These are phyloP conservation scores for Cytospora mali DNA, from an alignment of 2,329 filamentous ascomycete genomes.

Conservation along the genomic window DNA sequence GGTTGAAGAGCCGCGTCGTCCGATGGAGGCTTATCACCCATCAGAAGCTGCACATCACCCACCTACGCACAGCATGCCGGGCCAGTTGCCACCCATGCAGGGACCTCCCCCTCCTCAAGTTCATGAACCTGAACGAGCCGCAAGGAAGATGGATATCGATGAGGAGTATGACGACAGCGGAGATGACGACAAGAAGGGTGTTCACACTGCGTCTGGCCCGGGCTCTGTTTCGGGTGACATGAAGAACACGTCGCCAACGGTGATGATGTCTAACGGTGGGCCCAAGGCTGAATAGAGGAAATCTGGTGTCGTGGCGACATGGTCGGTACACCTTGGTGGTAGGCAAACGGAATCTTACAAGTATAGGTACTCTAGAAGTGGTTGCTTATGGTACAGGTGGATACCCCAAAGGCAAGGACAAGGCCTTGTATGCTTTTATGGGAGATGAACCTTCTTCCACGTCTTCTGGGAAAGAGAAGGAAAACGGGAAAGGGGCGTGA, in stretches of 20 bases:
- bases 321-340: neutral
- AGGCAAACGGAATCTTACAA: neutral
- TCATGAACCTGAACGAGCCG: slow-evolving; percentile 79
- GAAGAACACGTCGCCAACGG: slow-evolving; percentile 55
- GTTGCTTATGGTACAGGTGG: neutral
- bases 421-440: neutral
- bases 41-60: slow-evolving; percentile 91
- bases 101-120: slow-evolving; percentile 47
- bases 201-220: slow-evolving; percentile 41
- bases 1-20: slow-evolving; percentile 64
- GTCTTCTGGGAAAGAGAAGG: neutral
- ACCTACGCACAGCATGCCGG: slow-evolving; percentile 60
- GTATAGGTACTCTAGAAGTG: neutral
- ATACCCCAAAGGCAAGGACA: neutral
- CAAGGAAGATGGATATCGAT: slow-evolving; percentile 94
- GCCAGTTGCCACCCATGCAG: slow-evolving; percentile 66
- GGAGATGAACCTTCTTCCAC: neutral
- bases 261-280: slow-evolving; percentile 26
- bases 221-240: slow-evolving; percentile 52
- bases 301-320: neutral
- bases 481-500: neutral
- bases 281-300: slow-evolving; percentile 24
- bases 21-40: slow-evolving; percentile 76
- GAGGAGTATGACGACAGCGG: slow-evolving; percentile 96
- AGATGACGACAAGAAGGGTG: slow-evolving; percentile 75